Conservation (phyloP, 164 flowering plant species). For the Euptelea pleiosperma region DNA sequence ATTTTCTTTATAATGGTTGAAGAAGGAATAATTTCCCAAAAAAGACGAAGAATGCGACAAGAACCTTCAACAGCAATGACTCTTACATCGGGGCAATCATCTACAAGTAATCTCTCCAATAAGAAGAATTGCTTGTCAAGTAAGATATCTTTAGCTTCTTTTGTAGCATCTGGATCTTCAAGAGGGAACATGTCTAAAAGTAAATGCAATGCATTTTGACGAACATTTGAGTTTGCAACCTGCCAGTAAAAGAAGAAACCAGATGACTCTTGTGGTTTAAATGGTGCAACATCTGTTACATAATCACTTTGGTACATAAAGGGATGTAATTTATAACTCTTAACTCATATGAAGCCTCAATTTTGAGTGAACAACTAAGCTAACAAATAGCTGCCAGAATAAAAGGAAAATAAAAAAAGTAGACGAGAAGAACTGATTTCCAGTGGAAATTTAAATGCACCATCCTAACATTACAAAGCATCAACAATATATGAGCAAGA, state of each 20-base stretch:
- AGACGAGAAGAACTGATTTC: too few relatives aligned
- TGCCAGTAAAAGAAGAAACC: constrained; percentile 27
- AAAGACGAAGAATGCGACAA: constrained; percentile 79
- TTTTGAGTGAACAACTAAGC: not conserved
- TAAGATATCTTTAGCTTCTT: constrained; percentile 71
- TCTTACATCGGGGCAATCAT: constrained; percentile 86
- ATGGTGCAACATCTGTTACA: not conserved
- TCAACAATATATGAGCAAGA: too few relatives aligned
- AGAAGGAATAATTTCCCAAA: constrained; percentile 94
- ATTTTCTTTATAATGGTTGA: constrained; percentile 66
- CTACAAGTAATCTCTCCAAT: constrained; percentile 67
- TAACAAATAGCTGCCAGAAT: not conserved
- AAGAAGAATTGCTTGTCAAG: constrained; percentile 78
- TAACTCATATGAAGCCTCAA: not conserved
- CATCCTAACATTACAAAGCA: too few relatives aligned
- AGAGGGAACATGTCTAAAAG: constrained; percentile 93
- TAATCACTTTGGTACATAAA: too few relatives aligned
- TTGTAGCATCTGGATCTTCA: constrained; percentile 92
- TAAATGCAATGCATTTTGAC: constrained; percentile 86
- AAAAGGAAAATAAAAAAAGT: not conserved
- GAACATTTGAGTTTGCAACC: constrained; percentile 97
- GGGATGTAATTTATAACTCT: too few relatives aligned
- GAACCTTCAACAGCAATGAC: constrained; percentile 90
- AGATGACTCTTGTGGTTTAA: not conserved
- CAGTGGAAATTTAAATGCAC: too few relatives aligned